Conservation (phyloP, 768 basidiomycete genomes). For the Candolleomyces eurysporus region DNA sequence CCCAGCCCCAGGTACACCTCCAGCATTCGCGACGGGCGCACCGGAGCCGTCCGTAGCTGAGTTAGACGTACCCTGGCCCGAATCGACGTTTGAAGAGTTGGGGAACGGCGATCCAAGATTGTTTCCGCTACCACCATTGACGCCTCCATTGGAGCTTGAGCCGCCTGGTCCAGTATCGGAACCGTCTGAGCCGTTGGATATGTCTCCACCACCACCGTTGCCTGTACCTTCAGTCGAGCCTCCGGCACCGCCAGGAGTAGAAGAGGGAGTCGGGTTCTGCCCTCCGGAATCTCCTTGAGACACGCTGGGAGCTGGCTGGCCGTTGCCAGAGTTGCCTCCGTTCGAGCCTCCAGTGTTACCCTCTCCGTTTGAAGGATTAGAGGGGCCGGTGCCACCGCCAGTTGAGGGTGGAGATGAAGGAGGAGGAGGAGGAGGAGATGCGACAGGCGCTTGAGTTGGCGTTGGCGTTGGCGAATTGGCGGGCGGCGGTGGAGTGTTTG, state of each 20-base stretch:
- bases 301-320: not conserved
- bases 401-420: constrained; percentile 9
- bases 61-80: not conserved
- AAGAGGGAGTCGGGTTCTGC: constrained; percentile 3
- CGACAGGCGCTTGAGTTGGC: not conserved
- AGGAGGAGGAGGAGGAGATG: constrained; percentile 10
- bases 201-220: not conserved
- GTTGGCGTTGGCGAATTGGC: constrained; percentile 1
- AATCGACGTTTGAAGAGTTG: not conserved
- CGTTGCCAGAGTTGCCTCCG: constrained; percentile 9
- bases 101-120: not conserved
- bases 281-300: not conserved
- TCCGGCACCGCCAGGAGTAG: constrained; percentile 1
- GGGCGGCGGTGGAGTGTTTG: constrained; percentile 12
- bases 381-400: constrained; percentile 3
- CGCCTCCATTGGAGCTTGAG: not conserved
- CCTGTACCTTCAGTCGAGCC: not conserved
- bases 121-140: not conserved
- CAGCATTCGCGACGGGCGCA: not conserved
- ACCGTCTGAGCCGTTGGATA: not conserved
- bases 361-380: constrained; percentile 11
- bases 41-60: not conserved
- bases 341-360: constrained; percentile 10
- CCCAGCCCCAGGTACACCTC: not conserved
- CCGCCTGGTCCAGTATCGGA: not conserved